A percentile compares a stretch with the other conserved stretches of the same genome.
Evolutionary conservation across 179 eudicot genomes (phyloP).

Genomic region (Dionaea muscipula): DNA sequence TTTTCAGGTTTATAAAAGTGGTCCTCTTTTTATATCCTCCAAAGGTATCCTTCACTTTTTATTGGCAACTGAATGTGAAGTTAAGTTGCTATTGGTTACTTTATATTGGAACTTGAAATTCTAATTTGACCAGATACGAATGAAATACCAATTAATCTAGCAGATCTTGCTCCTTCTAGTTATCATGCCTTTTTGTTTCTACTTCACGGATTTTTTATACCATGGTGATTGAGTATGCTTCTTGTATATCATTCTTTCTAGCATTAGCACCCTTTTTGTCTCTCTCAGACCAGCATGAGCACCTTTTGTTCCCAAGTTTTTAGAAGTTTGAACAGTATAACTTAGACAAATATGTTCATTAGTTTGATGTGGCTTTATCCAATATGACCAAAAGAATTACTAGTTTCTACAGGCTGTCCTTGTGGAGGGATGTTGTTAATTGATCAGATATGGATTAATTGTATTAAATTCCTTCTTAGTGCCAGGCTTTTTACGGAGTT

Average conservation of each 20-base stretch:
- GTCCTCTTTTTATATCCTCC: conserved; percentile 74
- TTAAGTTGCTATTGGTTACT: too few species aligned
- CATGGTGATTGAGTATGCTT: neutral
- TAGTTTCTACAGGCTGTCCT: too few species aligned
- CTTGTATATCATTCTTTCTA: too few species aligned
- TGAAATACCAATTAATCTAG: neutral
- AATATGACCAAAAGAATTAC: too few species aligned
- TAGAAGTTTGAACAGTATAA: too few species aligned
- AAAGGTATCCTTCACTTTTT: conserved; percentile 44
- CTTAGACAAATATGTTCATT: too few species aligned
- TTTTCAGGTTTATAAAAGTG: conserved; percentile 79
- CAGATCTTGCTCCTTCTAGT: neutral
- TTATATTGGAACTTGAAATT: neutral
- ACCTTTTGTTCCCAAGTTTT: too few species aligned
- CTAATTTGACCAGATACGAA: neutral
- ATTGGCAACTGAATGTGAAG: neutral
- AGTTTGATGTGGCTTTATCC: too few species aligned
- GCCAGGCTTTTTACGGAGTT: neutral
- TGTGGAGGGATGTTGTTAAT: too few species aligned
- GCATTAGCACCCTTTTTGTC: too few species aligned
- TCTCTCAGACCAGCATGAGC: too few species aligned
- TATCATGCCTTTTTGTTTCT: neutral
- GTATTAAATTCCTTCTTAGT: neutral
- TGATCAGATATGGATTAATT: too few species aligned
- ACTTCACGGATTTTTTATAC: neutral